These are phyloP conservation scores for Colletotrichum liaoningense DNA, from an alignment of 2,329 filamentous ascomycete species.

Conservation along the genomic window DNA sequence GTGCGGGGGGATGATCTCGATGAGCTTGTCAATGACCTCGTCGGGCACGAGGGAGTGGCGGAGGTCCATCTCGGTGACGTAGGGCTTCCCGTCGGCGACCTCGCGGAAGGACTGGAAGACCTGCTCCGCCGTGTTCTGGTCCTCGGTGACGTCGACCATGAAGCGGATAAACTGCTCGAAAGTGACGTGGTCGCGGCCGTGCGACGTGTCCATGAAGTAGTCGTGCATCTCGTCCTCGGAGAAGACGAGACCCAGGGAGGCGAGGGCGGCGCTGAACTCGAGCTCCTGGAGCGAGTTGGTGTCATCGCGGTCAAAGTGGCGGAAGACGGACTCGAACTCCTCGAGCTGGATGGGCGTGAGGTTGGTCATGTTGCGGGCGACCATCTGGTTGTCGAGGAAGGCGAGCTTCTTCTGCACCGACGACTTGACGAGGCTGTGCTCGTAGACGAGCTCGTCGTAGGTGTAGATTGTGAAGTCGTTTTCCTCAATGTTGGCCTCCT, in stretches of 20 bases:
- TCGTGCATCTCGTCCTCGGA: constrained; percentile 99
- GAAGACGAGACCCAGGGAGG: constrained; percentile 94
- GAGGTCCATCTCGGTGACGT: constrained; percentile 97
- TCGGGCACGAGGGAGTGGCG: constrained; percentile 95
- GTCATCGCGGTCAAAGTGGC: constrained; percentile 95
- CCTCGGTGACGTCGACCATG: constrained; percentile 99
- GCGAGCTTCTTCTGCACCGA: constrained; percentile 96
- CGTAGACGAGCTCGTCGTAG: constrained; percentile 95
- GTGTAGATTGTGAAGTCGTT: constrained; percentile 99
- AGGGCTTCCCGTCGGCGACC: constrained; percentile 97
- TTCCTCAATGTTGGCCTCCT: constrained; percentile 97
- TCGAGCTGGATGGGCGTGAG: constrained; percentile 97
- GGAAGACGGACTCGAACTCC: constrained; percentile 98
- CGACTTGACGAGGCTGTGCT: constrained; percentile 89
- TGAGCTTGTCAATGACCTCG: constrained; percentile 93
- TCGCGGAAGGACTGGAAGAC: constrained; percentile 98
- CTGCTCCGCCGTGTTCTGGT: constrained; percentile 98
- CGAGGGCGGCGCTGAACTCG: constrained; percentile 94
- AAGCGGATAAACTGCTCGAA: constrained; percentile 99
- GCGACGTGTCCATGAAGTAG: constrained; percentile 89
- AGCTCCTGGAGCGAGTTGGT: constrained; percentile 92
- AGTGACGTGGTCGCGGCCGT: constrained; percentile 81
- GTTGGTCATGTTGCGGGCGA: constrained; percentile 98
- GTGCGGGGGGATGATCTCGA: constrained; percentile 87
- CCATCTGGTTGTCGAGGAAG: constrained; percentile 98